phyloP scores from a whole-genome alignment of 139 green algal genomes.

The Closterium sp. region DNA sequence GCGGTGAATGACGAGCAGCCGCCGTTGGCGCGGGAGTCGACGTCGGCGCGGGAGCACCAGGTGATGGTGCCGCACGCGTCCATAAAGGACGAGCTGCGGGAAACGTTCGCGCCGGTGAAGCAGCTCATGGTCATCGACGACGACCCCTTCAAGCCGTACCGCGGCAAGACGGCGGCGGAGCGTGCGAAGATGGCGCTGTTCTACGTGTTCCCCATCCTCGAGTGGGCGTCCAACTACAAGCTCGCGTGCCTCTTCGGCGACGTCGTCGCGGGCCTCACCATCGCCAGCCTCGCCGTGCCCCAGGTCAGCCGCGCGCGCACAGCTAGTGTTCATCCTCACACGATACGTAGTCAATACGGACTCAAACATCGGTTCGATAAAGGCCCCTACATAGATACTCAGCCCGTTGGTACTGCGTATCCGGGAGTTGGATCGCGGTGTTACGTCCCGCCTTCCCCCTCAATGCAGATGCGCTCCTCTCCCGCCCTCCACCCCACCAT shows the following conservation, averaged over 20 bases:
- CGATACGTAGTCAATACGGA: too few species aligned
- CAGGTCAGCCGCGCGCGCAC: slow-evolving; percentile 34
- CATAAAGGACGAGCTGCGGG: slow-evolving; percentile 17
- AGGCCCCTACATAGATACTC: too few species aligned
- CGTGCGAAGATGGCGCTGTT: slow-evolving; percentile 19
- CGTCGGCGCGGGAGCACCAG: neutral
- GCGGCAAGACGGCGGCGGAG: slow-evolving; percentile 6
- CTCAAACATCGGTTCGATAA: too few species aligned
- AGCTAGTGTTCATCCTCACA: too few species aligned
- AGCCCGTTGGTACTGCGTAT: too few species aligned
- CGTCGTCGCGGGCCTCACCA: slow-evolving; percentile 42
- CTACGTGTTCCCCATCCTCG: slow-evolving; percentile 24
- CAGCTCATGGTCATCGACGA: slow-evolving; percentile 20
- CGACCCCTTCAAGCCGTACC: slow-evolving; percentile 28
- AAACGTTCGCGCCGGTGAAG: slow-evolving; percentile 15
- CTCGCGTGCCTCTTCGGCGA: slow-evolving; percentile 26
- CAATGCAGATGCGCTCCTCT: neutral
- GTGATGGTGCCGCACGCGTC: neutral
- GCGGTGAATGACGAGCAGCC: neutral
- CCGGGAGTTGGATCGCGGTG: too few species aligned
- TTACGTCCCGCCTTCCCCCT: neutral
- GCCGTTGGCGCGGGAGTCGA: neutral
- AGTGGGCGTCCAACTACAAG: slow-evolving; percentile 23
- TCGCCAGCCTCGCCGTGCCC: slow-evolving; percentile 46
- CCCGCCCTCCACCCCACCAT: neutral